Evolutionary conservation across 2,329 filamentous ascomycete genomes (phyloP).

Genomic region (Aschersonia sp.): DNA sequence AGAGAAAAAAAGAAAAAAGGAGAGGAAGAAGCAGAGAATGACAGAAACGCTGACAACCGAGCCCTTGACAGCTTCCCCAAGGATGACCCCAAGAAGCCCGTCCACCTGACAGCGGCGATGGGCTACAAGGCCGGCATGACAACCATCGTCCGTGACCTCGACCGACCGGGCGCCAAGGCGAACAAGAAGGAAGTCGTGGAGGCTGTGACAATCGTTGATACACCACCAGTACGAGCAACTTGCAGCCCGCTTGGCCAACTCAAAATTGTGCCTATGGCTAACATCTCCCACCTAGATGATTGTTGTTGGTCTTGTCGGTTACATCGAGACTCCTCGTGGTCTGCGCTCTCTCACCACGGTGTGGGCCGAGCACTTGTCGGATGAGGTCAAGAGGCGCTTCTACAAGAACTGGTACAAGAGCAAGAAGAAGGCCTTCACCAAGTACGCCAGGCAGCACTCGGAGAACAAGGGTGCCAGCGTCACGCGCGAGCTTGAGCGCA

Average conservation of each 20-base stretch:
- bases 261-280: slow-evolving; percentile 46
- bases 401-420: slow-evolving; percentile 99
- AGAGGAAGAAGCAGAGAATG: too few species aligned
- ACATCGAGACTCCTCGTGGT: slow-evolving; percentile 99
- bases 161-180: slow-evolving; percentile 97
- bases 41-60: neutral
- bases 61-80: slow-evolving; percentile 70
- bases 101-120: slow-evolving; percentile 95
- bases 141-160: slow-evolving; percentile 97
- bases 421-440: slow-evolving; percentile 99
- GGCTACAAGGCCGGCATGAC: slow-evolving; percentile 99
- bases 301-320: slow-evolving; percentile 98
- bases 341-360: slow-evolving; percentile 98
- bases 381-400: slow-evolving; percentile 98
- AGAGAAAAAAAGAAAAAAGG: too few species aligned
- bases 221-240: slow-evolving; percentile 86
- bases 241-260: slow-evolving; percentile 60
- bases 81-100: slow-evolving; percentile 99
- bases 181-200: slow-evolving; percentile 98
- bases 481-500: slow-evolving; percentile 96
- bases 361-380: slow-evolving; percentile 98
- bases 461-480: slow-evolving; percentile 82
- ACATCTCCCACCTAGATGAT: slow-evolving; percentile 71
- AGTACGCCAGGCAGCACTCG: slow-evolving; percentile 99
- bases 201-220: slow-evolving; percentile 78